Evolutionary conservation across 306 rosid species (phyloP), one percentile per base, ranked within the genome.

Genomic region (Dryas alaskensis): DNA sequence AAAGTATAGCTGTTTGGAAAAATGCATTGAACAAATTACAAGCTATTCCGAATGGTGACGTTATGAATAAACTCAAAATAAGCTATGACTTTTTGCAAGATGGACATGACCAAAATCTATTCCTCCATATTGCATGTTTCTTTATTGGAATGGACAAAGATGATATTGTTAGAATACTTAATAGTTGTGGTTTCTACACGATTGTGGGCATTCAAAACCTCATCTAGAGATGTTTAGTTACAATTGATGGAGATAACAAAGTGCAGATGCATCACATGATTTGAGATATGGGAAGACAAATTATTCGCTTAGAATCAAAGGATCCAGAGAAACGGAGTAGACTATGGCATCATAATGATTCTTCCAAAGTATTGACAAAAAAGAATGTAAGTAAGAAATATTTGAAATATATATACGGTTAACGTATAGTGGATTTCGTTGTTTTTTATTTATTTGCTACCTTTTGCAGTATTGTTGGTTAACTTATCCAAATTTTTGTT

Each of bases 31-130:
- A 40, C 5, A 37, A 68, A 39, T 2, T 68, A 37, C n/a, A 68
- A 51, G 73, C 3, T 2, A 68, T 68, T n/a, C 61, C 60, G 3
- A 10, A 68, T 52, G 25, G 6, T n/a, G 47, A 53, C n/a, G 40
- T 69, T 9, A 3, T 52, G 61, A 40, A 69, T 9, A 69, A 69
- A 17, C 61, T 69, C 73, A 52, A 10, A 52, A 17, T 69, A 52
- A 69, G 73, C 62, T 69, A n/a, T 0, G 73, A 53, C 1, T 69
- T 62, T 10, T 10, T 69, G 1, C 73, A n/a, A 53, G 73, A 69
- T 53, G 11, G 22, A 3, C 40, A 69, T 53, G 62, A 52, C 17
- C 13, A 1, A 52, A 6, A 5, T 8, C 10, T 69, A n/a, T 69
- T 52, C 17, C 73, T 69, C 4, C 62, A 53, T 40, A 52, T 69